A percentile compares a stretch with the other conserved stretches of the same genome.
These are phyloP conservation scores for Microdochium paspali DNA, from an alignment of 2,329 filamentous ascomycete genomes.

Conservation along the genomic window DNA sequence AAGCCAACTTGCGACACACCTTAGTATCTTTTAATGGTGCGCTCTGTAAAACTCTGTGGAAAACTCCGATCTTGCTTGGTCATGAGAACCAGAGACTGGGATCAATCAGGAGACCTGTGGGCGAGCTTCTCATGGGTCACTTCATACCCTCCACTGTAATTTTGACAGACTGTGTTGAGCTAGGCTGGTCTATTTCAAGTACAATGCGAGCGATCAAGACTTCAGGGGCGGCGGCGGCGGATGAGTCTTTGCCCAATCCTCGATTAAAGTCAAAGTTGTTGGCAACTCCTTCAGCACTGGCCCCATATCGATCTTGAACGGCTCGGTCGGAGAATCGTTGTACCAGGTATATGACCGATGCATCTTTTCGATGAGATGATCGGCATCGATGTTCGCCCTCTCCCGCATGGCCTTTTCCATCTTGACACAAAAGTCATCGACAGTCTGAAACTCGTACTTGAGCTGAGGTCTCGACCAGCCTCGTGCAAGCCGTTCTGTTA, in stretches of 20 bases:
- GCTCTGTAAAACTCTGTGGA: no score
- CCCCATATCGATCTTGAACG: slow-evolving; percentile 26
- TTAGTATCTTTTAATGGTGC: no score
- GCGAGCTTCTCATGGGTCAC: no score
- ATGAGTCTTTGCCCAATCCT: slow-evolving; percentile 22
- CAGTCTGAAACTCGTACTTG: slow-evolving; percentile 21
- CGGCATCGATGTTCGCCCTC: slow-evolving; percentile 21
- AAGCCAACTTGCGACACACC: no score
- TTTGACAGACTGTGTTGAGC: no score
- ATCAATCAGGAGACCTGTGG: no score
- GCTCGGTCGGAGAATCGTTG: slow-evolving; percentile 20
- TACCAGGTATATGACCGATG: slow-evolving; percentile 29
- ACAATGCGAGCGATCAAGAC: no score
- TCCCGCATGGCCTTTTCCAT: slow-evolving; percentile 21
- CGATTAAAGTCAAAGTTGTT: slow-evolving; percentile 20
- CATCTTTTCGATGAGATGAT: slow-evolving; percentile 25
- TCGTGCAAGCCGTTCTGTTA: slow-evolving; percentile 20
- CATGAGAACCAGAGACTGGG: no score
- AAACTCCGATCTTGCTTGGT: no score
- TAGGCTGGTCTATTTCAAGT: no score
- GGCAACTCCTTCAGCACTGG: slow-evolving; percentile 20
- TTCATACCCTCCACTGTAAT: no score
- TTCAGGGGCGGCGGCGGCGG: background rate
- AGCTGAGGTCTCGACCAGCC: slow-evolving; percentile 20
- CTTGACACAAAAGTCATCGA: slow-evolving; percentile 18